Base-by-base conservation (phyloP, 176 grass and related monocot species). In the Echinochloa phyllopogon region DNA sequence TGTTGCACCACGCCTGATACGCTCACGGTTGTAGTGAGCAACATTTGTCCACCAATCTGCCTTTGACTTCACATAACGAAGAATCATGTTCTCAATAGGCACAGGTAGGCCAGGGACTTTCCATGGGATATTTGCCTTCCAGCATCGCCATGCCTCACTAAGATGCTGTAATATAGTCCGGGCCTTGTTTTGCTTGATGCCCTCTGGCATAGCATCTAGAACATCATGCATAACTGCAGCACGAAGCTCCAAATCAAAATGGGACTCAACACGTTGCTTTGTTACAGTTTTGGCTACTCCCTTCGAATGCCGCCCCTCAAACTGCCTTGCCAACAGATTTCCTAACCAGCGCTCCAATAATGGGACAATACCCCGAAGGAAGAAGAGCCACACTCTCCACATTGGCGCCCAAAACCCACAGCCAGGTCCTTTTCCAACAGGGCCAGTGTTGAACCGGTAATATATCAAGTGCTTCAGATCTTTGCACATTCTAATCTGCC, bases 71-170 rank as follows among this genome's bases (percentile, higher is more conserved):
- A 98, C 96, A 57, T 98, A 95, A 69, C 96, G 93, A 81, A 98
- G 96, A 83, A 98, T 98, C 93, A 98, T 98, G 69, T 95, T 98
- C 62, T 98, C 96, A 84, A 98, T 94, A 27, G 96, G 91, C 5
- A 98, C 96, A 8, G 96, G 96, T 3, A 98, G 81, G 37, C 96
- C 96, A 56, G 96, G 96, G 44, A 98, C 96, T 94, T 98, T 98
- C 96, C 96, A 98, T 23, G 96, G 96, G n/a, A 98, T 98, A 84
- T 98, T 98, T 76, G 96, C 96, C 89, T 98, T 98, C 96, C 96
- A 98, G 79, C 96, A 98, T 36, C 96, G 83, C 96, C 96, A 98
- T 87, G 96, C 96, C 81, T 98, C 96, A 85, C 96, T 98, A 24
- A 98, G 87, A 88, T 98, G 96, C 67, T 98, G 96, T 59, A 98